Base-by-base conservation (phyloP, 768 basidiomycete genomes). In the Asterophora parasitica region DNA sequence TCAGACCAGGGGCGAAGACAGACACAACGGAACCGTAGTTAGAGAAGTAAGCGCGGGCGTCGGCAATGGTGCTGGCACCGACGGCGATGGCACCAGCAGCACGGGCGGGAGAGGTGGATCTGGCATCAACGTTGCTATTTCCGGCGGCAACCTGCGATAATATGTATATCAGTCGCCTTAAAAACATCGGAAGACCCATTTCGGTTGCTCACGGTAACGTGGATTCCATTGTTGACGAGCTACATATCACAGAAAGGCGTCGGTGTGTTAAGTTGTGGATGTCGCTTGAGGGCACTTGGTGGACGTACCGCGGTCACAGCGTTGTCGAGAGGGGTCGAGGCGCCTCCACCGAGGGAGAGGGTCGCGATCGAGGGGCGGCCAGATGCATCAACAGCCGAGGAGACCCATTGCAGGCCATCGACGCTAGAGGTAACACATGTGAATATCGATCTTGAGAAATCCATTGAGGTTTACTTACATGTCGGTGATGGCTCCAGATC, bases 1-100 rank as follows among this genome's bases (percentile, higher is more conserved):
- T 49, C 9, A 48, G 42, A 15, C 69, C 69, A 17, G 67, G 66
- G 9, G 66, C 68, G 37, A 64, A 69, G 47, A 70, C 46, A 48
- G 68, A 65, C 46, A 71, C 60, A 40, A 62, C 51, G 12, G 61
- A 15, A 13, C 70, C 70, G 37, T 54, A 68, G 59, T 70, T 70
- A 31, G 70, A 71, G 63, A 64, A 66, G 0, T 50, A 57, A 17
- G 63, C 61, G 6, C 63, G 55, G n/a, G 51, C 46, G 36, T 67
- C 68, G 20, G 44, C 38, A 50, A 71, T 66, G 42, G 47, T 58
- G 23, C 55, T 56, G n/a, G 68, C 66, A 27, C 60, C 70, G 33
- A 71, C 65, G 15, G 68, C 68, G 43, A 65, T 64, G 4, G 61
- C 67, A 23, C 55, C 54, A 4, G 63, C 55, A 3, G 56, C 61